Conservation (phyloP, 2,329 filamentous ascomycete species). For the Scopulariopsis brevicaulis region DNA sequence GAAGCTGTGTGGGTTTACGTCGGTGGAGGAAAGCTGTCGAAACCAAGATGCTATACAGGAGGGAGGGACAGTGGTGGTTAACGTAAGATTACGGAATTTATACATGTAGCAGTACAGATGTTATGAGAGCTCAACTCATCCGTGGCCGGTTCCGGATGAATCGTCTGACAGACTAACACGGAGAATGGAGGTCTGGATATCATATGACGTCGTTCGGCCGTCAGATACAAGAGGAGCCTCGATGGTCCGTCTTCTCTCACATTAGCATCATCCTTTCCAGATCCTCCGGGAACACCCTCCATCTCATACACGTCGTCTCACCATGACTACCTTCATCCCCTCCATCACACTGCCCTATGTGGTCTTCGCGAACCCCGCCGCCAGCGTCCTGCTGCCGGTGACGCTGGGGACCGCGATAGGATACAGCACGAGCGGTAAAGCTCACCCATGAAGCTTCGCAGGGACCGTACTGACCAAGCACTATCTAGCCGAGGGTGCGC, state of each 20-base stretch:
- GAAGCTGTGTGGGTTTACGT: too few relatives aligned
- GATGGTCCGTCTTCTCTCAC: neutral
- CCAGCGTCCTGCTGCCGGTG: constrained; percentile 66
- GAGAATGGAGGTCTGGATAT: neutral
- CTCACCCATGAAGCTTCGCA: neutral
- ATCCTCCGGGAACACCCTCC: neutral
- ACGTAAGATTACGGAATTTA: too few relatives aligned
- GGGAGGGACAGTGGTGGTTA: too few relatives aligned
- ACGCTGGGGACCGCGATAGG: constrained; percentile 63
- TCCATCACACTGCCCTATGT: constrained; percentile 61
- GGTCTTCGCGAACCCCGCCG: constrained; percentile 61
- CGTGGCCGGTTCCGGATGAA: too few relatives aligned
- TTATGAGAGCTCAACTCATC: too few relatives aligned
- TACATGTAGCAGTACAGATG: too few relatives aligned
- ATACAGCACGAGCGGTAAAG: constrained; percentile 53
- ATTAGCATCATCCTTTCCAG: neutral
- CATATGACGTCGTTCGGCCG: neutral
- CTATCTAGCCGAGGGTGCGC: constrained; percentile 37
- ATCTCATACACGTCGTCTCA: constrained; percentile 11
- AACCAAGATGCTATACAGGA: too few relatives aligned
- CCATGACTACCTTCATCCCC: constrained; percentile 73
- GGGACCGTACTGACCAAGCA: neutral
- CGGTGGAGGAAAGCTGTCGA: too few relatives aligned
- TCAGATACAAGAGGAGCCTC: neutral
- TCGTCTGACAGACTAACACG: too few relatives aligned